These are phyloP conservation scores for Russula ochroleuca DNA, from an alignment of 768 basidiomycete genomes.

Conservation along the genomic window DNA sequence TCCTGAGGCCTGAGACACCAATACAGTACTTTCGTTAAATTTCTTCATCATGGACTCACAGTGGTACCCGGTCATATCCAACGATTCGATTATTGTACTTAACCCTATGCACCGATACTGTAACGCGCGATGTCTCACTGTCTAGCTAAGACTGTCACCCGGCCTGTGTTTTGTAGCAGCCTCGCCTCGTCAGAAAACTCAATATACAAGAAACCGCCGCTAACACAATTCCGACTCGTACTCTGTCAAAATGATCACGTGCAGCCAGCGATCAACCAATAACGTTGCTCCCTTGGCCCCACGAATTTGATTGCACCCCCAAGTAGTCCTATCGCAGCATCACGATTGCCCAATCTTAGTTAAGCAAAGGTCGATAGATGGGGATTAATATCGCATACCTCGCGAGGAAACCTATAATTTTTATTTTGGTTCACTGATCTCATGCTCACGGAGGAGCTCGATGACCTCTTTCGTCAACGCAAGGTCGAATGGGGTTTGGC, in stretches of 20 bases:
- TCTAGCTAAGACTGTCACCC: too few relatives aligned
- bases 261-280: background rate
- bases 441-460: background rate
- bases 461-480: background rate
- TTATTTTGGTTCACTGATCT: background rate
- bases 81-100: too few relatives aligned
- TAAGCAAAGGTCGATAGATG: background rate
- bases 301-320: too few relatives aligned
- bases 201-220: background rate
- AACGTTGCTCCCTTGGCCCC: too few relatives aligned
- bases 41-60: too few relatives aligned
- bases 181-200: background rate
- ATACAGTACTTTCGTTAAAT: too few relatives aligned
- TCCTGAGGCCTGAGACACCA: too few relatives aligned
- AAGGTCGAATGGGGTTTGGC: background rate
- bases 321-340: too few relatives aligned
- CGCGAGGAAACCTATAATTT: background rate
- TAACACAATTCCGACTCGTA: background rate
- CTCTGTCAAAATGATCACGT: background rate
- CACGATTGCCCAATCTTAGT: background rate
- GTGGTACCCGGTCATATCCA: too few relatives aligned
- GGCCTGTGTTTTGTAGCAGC: too few relatives aligned
- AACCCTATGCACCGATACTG: too few relatives aligned
- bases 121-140: too few relatives aligned
- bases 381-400: background rate